Evolutionary conservation across 768 basidiomycete species (phyloP), one percentile per base, ranked within the genome.

Genomic region (Chlorophyllum brunneum): DNA sequence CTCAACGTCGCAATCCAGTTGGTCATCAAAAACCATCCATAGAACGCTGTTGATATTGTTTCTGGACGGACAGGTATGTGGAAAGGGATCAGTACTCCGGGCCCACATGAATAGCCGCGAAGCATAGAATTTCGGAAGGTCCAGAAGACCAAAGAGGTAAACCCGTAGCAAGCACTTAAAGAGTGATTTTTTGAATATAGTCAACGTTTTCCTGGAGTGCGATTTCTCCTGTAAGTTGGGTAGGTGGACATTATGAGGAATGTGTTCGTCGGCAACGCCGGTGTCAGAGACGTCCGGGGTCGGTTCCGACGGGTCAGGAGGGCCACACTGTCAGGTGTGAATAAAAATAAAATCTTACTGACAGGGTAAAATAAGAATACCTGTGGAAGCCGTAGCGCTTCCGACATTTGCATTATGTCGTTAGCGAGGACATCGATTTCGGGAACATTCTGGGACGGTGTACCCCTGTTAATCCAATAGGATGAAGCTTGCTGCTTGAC

Each of bases 51-150:
- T 30, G 24, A 24, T 22, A 20, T 11, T 15, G 39, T 50, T 49
- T 37, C 38, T 34, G 5, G 39, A 33, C 22, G 22, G 39, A 16
- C 39, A 33, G 4, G 48, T 41, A 3, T 41, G 37, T 5, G 26
- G 15, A 15, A 41, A 18, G 13, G 29, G 48, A n/a, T 50, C 48
- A 11, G 22, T 23, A 10, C 15, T 33, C 20, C 20, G 48, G 7
- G 38, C 18, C 48, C 48, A 50, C 6, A 26, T 41, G 23, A 10
- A 22, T 41, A 50, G 10, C 7, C 48, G 48, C 22, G 48, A 50
- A 11, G 50, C 31, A 20, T 42, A 51, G 24, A 51, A 42, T 10
- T 33, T 33, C n/a, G 50, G 49, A n/a, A 43, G 50, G 23, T 51
- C 11, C 5, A 51, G 50, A 11, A 51, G 50, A 22, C 10, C 26